phyloP scores from a whole-genome alignment of 148 eudicot species.

The Vaccinium darrowii region DNA sequence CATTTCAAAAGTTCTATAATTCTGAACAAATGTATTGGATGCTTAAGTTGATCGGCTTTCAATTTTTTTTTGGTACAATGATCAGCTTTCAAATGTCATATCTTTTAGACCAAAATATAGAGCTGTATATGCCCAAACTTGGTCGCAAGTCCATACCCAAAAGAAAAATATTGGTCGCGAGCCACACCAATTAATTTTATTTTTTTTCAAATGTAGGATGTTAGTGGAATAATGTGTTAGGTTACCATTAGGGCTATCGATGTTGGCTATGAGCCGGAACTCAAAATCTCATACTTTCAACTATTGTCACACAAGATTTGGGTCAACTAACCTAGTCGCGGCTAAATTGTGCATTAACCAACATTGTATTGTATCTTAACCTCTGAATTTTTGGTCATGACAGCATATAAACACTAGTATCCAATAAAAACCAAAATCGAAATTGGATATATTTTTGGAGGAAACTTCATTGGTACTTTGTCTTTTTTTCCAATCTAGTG shows the following conservation, averaged over 20 bases:
- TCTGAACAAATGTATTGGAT: not conserved
- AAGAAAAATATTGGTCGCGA: not conserved
- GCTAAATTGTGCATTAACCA: not conserved
- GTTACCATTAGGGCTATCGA: not conserved
- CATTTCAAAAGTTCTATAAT: not conserved
- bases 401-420: not conserved
- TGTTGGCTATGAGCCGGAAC: not conserved
- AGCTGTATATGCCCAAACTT: not conserved
- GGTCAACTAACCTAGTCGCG: not conserved
- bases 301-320: not conserved
- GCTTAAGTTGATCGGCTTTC: not conserved
- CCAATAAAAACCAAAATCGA: not conserved
- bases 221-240: not conserved
- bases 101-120: not conserved
- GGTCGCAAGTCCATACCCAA: not conserved
- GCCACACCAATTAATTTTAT: not conserved
- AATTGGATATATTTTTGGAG: not conserved
- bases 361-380: not conserved
- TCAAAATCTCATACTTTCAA: not conserved
- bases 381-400: not conserved
- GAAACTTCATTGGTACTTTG: not conserved
- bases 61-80: too few species aligned
- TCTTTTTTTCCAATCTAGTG: not conserved
- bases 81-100: not conserved
- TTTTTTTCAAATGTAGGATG: not conserved